Base-by-base conservation (phyloP, 371 early-diverging fungal genomes). In the Basidiobolus meristosporus region DNA sequence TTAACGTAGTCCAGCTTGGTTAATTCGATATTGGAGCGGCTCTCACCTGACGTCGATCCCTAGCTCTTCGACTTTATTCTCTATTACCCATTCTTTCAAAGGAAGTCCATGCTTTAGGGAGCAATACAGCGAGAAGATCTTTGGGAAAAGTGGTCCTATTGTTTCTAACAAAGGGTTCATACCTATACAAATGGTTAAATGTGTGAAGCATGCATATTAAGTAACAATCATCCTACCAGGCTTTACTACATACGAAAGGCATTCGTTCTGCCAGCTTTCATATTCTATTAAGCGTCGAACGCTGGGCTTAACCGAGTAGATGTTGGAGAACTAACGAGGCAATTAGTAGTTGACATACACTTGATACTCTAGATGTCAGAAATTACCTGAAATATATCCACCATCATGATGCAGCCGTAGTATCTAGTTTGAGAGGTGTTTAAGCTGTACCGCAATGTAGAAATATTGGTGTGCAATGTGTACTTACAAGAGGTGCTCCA, bases 21-120 rank as follows among this genome's bases (percentile, higher is more conserved):
- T n/a, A n/a, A n/a, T n/a, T n/a, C n/a, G n/a, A n/a, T n/a, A n/a
- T n/a, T n/a, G n/a, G n/a, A n/a, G n/a, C n/a, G n/a, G n/a, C n/a
- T n/a, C n/a, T 47, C 61, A 78, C 82, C 88, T 56, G 22, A 81
- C 67, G 50, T 88, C 89, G 30, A 88, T 68, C 26, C 72, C 62
- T 21, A 68, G 46, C 5, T 57, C 53, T 0, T 52, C 40, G 1
- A 77, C 65, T 30, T 74, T 65, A 38, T 82, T 70, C 31, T 76
- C 74, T 31, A 77, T 70, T 12, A 79, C 68, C 82, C 84, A 83
- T 40, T 78, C 72, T 40, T 60, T 60, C 1, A 89, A 65, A 1
- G 80, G 73, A 11, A 64, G 38, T 0, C 83, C 86, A 40, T 71
- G 73, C 41, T 78, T 75, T 14, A 88, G 50, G 3, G 66, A 63